Base-by-base conservation (phyloP, 1,284 basidiomycete species). In the Austroboletus novae-zelandiae region DNA sequence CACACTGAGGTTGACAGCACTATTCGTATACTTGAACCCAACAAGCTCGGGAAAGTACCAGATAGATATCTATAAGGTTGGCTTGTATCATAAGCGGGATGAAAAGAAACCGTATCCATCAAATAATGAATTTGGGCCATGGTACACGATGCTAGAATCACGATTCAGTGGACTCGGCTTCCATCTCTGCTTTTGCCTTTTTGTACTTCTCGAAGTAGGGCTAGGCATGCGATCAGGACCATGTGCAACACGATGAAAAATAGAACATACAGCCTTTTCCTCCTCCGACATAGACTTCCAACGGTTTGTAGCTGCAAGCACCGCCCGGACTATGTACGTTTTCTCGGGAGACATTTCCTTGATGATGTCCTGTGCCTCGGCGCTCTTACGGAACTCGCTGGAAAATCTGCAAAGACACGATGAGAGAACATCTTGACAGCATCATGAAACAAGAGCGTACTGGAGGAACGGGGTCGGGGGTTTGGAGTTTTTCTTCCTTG, bases 141-240 rank as follows among this genome's bases (percentile, higher is more conserved):
- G 20, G 5, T 23, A 23, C 20, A 23, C 20, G 13, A 78, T 57
- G 11, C 60, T 61, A 39, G 79, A 67, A 43, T 60, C 29, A 62
- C n/a, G 54, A 35, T 20, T 47, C 18, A 17, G 14, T 5, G 0
- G 39, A 30, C 43, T 54, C 35, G 7, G 45, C 52, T 40, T 52
- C 40, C 15, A 45, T 37, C 15, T 59, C 58, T 44, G 59, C 52
- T 39, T 43, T 61, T 17, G 42, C 58, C 45, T 63, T 53, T 36
- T 1, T 36, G 40, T 10, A 54, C n/a, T 25, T 54, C 48, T 63
- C 64, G 1, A 48, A 39, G 35, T 67, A 63, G 20, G 64, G 61
- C 61, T 62, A 18, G n/a, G 10, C 4, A n/a, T 18, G 9, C 30
- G 6, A 27, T 62, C 17, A 61, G 45, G 4, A 18, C 30, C 8